Conservation (phyloP, 2,329 filamentous ascomycete species). For the Blastomyces emzantsi region DNA sequence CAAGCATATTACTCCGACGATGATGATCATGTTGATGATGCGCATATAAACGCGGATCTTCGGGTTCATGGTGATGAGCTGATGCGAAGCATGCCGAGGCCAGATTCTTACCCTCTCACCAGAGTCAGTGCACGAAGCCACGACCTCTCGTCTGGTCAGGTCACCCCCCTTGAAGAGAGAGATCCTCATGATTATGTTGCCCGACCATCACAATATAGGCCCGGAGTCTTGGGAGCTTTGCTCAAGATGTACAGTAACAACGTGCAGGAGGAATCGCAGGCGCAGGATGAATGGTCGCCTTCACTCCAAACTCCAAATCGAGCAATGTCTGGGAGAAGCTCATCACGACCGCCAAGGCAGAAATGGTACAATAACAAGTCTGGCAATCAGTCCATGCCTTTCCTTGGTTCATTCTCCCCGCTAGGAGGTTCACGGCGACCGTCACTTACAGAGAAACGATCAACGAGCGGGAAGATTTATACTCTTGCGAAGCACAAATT, state of each 20-base stretch:
- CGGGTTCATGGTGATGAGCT: conserved; percentile 24
- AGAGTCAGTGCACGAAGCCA: conserved; percentile 27
- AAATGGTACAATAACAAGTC: conserved; percentile 38
- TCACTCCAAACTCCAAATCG: conserved; percentile 14
- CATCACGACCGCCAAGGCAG: conserved; percentile 22
- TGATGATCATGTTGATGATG: conserved; percentile 16
- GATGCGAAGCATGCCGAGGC: conserved; percentile 31
- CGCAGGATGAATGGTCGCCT: conserved; percentile 14
- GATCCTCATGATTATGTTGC: conserved; percentile 53
- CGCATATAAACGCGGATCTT: conserved; percentile 14
- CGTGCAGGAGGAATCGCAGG: conserved; percentile 24
- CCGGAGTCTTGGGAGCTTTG: conserved; percentile 63
- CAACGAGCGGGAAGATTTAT: conserved; percentile 22
- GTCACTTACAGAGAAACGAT: conserved; percentile 2
- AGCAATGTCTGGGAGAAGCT: not conserved
- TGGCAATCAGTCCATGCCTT: conserved; percentile 28
- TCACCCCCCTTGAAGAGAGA: conserved; percentile 23
- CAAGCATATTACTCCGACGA: conserved; percentile 12
- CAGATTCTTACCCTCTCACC: conserved; percentile 26
- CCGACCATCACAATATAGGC: conserved; percentile 56
- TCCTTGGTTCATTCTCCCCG: conserved; percentile 20
- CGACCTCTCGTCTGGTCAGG: conserved; percentile 16
- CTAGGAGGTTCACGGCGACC: conserved; percentile 10
- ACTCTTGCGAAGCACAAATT: conserved; percentile 20
- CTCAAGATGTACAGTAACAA: conserved; percentile 59